A percentile compares a stretch with the other conserved stretches of the same genome.
phyloP scores from a whole-genome alignment of 805 yeast species.

The Candida vaughaniae region DNA sequence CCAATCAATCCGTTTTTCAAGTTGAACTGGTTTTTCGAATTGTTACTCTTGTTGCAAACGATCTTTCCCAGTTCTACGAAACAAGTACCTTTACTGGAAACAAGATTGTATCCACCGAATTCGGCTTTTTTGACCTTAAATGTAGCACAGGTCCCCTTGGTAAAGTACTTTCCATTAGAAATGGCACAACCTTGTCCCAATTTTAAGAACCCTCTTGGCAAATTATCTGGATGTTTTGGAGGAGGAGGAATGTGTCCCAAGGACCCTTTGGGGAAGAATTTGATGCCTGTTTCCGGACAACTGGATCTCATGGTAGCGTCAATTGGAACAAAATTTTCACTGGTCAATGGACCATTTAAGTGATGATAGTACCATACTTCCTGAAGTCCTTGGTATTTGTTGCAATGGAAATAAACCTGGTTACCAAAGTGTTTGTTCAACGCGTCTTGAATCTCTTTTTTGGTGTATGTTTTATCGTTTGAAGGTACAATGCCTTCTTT shows the following conservation, averaged over 20 bases:
- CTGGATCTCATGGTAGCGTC: constrained; percentile 53
- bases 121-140: constrained; percentile 55
- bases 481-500: constrained; percentile 38
- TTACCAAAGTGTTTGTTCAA: constrained; percentile 31
- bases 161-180: constrained; percentile 82
- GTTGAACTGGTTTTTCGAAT: constrained; percentile 37
- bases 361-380: constrained; percentile 85
- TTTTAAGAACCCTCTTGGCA: constrained; percentile 12
- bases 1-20: constrained; percentile 45
- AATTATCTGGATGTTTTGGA: constrained; percentile 10
- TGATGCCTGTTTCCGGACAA: constrained; percentile 63
- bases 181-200: constrained; percentile 66
- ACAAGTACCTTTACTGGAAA: constrained; percentile 75
- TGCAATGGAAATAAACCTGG: constrained; percentile 37
- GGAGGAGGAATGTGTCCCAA: constrained; percentile 20
- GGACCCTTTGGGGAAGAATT: constrained; percentile 62
- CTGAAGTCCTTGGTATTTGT: constrained; percentile 41
- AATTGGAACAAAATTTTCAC: constrained; percentile 59
- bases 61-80: constrained; percentile 36
- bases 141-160: constrained; percentile 82
- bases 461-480: constrained; percentile 29
- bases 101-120: constrained; percentile 71
- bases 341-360: constrained; percentile 67
- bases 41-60: constrained; percentile 18
- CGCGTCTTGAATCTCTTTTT: constrained; percentile 30